Evolutionary conservation across 2,329 filamentous ascomycete genomes (phyloP), one percentile per base, ranked within the genome.

Genomic region (Capronia epimyces): DNA sequence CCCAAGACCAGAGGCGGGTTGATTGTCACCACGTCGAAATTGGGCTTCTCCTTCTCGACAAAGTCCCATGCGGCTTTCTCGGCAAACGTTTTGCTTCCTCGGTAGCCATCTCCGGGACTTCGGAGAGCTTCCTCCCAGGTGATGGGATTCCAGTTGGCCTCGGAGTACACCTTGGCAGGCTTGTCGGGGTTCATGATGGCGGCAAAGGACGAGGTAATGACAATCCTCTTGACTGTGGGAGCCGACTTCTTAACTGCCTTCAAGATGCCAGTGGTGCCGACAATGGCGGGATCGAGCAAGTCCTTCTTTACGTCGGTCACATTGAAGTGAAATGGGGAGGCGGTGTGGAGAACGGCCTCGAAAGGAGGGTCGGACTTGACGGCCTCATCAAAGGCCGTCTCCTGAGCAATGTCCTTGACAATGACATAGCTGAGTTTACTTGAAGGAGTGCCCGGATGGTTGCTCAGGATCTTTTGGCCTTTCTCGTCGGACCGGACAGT

Each of bases 261-360:
- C 55, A 84, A 65, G 45, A 84, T 79, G 10, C 80, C 80, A 0
- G 77, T 81, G 0, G 81, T 84, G 46, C 81, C 81, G 58, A 82
- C 81, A 55, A 83, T 71, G 8, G 81, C 81, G 12, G 80, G 79
- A 57, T 82, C 80, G 18, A 80, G 66, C 8, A 80, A 65, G 48
- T 71, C 70, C 62, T 83, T 80, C 61, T 89, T 74, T 15, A 83
- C 79, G 59, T 82, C 76, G 20, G 87, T 82, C 49, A 93, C 81
- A 27, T 84, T 84, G 64, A 82, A 78, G 61, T 86, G 83, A 71
- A 87, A 90, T 0, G 87, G 86, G 0, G 79, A 83, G 1, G 86
- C 84, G 4, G 84, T 87, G 65, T 89, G 84, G 45, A 89, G 75
- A 43, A 91, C 84, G 40, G 78, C 82, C 61, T 87, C 83, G 56